Evolutionary conservation across 2,329 filamentous ascomycete species (phyloP), one percentile per base, ranked within the genome.

Genomic region (Phialophora macrospora): DNA sequence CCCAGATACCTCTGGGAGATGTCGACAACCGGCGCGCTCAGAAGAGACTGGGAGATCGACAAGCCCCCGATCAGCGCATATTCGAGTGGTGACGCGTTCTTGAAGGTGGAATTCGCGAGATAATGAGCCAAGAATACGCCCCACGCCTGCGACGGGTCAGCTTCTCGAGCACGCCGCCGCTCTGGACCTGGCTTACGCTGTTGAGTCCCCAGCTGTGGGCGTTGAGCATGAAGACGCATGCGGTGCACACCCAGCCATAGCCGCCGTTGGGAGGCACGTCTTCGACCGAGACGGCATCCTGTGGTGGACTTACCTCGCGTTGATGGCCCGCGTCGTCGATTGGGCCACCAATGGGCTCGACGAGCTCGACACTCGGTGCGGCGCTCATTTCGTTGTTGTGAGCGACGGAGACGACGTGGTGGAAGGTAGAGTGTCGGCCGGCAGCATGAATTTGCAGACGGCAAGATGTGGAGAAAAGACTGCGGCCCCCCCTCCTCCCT

Each of bases 51-150:
- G 1, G 66, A 68, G 64, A 75, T 70, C 2, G 68, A 72, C 6
- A 75, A 62, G 1, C 73, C 73, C 1, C 74, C 75, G 8, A 77
- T 71, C 32, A 77, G 71, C 6, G 75, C 74, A 62, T 71, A 77
- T 22, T 76, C 70, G n/a, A 75, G 66, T 22, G 60, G 64, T 3
- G 62, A 68, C 1, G 73, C 71, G 14, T 62, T 65, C 2, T 72
- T 67, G 46, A 75, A 76, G 7, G 72, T 72, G 9, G 75, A 64
- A 24, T 74, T 66, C 1, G 72, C 63, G 5, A 81, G 72, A 61
- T 80, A 82, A 59, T 80, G 74, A 2, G 77, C 74, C 0, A 82
- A 74, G 64, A 80, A 82, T 24, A 82, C 76, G 41, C 77, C 79
- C 66, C 79, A 82, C 20, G 75, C 55, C 64, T 66, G 44, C 26